Percentiles rank a stretch among this genome's conserved stretches.
Conservation (phyloP, 208 protist genomes). For the Tritrichomonas foetus region DNA sequence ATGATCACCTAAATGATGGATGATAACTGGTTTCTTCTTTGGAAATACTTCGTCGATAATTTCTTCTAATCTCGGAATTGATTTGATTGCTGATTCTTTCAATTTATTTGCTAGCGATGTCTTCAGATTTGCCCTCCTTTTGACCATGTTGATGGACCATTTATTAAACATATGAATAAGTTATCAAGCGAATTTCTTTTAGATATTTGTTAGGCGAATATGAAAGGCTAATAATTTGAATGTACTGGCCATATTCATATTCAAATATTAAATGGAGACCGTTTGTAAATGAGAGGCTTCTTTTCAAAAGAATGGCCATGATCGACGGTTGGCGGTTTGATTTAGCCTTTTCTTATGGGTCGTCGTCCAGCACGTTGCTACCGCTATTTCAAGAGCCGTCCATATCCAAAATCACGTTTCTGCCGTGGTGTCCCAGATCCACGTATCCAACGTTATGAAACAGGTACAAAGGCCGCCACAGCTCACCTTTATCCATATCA, state of each 20-base stretch:
- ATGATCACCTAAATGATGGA: not conserved
- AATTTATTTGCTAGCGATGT: not conserved
- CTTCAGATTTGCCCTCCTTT: not conserved
- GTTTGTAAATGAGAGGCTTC: no score
- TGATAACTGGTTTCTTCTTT: not conserved
- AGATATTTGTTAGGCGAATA: no score
- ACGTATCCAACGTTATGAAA: constrained; percentile 94
- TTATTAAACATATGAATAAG: not conserved
- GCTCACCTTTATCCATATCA: constrained; percentile 91
- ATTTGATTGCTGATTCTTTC: not conserved
- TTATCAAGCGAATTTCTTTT: not conserved
- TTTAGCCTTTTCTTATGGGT: no score
- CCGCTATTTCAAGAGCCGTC: constrained; percentile 79
- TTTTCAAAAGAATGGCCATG: no score
- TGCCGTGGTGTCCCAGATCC: no score
- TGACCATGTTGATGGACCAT: not conserved
- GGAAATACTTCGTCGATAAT: not conserved
- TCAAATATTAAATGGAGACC: no score
- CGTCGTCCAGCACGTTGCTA: constrained; percentile 73
- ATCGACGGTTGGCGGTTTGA: no score
- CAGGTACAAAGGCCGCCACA: constrained; percentile 85
- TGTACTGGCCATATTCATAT: no score
- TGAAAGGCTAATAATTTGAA: no score
- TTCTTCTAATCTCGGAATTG: not conserved
- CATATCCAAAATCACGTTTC: constrained; percentile 89